A percentile compares a stretch with the other conserved stretches of the same genome.
Conservation (phyloP, 129 eudicot species). For the Mikania micrantha region DNA sequence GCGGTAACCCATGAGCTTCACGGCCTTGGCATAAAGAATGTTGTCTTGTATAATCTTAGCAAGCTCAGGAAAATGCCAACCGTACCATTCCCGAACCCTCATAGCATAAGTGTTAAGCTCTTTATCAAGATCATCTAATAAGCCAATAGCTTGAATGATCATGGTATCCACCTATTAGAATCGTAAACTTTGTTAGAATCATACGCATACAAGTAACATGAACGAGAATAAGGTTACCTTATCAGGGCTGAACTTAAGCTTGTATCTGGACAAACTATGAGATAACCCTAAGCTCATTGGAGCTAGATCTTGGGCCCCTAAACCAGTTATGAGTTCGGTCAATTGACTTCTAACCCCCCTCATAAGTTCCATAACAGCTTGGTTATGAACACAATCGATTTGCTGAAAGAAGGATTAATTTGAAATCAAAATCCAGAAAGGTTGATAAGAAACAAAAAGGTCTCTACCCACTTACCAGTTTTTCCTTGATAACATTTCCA, state of each 20-base stretch:
- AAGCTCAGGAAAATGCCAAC: constrained; percentile 86
- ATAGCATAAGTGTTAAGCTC: constrained; percentile 79
- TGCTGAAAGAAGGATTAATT: constrained; percentile 31
- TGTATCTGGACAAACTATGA: constrained; percentile 70
- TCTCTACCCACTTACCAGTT: constrained; percentile 66
- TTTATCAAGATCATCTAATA: constrained; percentile 94
- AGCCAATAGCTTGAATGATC: constrained; percentile 77
- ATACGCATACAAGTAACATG: not conserved
- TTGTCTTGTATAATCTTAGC: constrained; percentile 78
- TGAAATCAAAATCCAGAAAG: not conserved
- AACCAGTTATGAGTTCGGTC: constrained; percentile 61
- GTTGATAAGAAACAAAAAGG: no score
- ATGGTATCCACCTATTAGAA: constrained; percentile 59
- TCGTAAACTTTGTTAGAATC: not conserved
- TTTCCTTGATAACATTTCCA: constrained; percentile 68
- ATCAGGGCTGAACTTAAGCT: constrained; percentile 68
- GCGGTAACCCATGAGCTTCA: constrained; percentile 67
- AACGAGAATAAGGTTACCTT: constrained; percentile 33
- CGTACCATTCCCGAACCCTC: constrained; percentile 86
- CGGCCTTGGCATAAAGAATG: constrained; percentile 70
- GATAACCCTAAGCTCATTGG: constrained; percentile 80
- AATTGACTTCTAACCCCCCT: constrained; percentile 60
- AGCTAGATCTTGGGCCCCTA: constrained; percentile 64
- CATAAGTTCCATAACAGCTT: constrained; percentile 82
- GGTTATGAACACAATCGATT: constrained; percentile 80